Evolutionary conservation across 345 rosid genomes (phyloP), one percentile per base, ranked within the genome.

Genomic region (Syzygium oleosum): DNA sequence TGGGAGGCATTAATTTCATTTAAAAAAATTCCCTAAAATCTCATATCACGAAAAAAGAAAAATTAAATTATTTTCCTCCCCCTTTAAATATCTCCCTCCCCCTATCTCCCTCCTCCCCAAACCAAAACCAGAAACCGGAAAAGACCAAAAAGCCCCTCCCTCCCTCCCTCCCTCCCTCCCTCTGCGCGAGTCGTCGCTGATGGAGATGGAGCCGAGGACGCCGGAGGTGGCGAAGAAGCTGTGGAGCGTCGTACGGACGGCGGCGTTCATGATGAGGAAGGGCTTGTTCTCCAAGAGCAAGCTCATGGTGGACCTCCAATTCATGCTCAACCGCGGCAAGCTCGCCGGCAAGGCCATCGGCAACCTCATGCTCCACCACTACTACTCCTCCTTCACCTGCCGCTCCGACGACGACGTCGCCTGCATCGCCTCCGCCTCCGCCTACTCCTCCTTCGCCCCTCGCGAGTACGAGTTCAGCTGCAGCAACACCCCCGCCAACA

Each of bases 401-500:
- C 95, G 95, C 25, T 94, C 98, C 25, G 87, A 87, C 84, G 95
- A 95, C 85, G 89, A 95, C 85, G 89, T 94, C 38, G 92, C 96
- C 51, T 95, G 94, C 92, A 46, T 95, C 38, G 92, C 96, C 51
- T 95, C 94, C 92, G 51, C 94, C 9, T 94, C 95, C 46, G 86
- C 94, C n/a, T 41, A 41, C 43, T 91, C 96, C 41, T 94, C 94
- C 91, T 85, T 93, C 7, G 93, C 95, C 31, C 96, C 97, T 1
- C 88, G 92, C 2, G 99, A 96, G 63, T 96, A 96, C 87, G 99
- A 97, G 91, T 97, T 97, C 91, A 95, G 99, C 93, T 97, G 99
- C 93, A 97, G 99, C 93, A 96, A 96, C 92, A 96, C 93, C 91
- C 99, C 99, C 0, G 90, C 93, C 52, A 85, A 89, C 84, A 53